Percentiles rank a stretch among this genome's conserved stretches.
phyloP scores from a whole-genome alignment of 2,329 filamentous ascomycete genomes.

The Neodidymelliopsis sp. region DNA sequence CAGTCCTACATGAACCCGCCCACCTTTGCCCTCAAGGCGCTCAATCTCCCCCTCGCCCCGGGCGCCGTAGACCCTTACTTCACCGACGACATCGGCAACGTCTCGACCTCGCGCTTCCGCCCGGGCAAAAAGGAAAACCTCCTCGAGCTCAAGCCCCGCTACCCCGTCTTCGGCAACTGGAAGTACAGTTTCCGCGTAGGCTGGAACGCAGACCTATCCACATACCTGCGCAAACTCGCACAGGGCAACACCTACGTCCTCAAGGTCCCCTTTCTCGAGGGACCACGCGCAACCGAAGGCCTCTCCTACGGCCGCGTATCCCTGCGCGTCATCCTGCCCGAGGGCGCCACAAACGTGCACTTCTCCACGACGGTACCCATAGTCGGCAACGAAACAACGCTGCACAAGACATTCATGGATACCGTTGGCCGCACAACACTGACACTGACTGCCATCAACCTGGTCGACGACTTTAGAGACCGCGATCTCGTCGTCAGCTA shows the following conservation, averaged over 20 bases:
- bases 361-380: conserved; percentile 79
- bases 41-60: conserved; percentile 79
- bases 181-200: conserved; percentile 97
- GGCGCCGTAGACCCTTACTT: conserved; percentile 92
- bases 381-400: conserved; percentile 64
- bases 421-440: conserved; percentile 87
- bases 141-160: conserved; percentile 90
- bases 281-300: conserved; percentile 84
- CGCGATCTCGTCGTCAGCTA: conserved; percentile 87
- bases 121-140: conserved; percentile 78
- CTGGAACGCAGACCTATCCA: conserved; percentile 87
- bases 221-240: conserved; percentile 72
- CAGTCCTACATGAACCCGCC: conserved; percentile 74
- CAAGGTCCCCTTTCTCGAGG: conserved; percentile 91
- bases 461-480: conserved; percentile 89
- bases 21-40: conserved; percentile 78
- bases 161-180: conserved; percentile 97
- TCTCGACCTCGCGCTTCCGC: conserved; percentile 90
- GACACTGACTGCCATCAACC: conserved; percentile 79
- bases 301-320: conserved; percentile 84
- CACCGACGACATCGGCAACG: conserved; percentile 94
- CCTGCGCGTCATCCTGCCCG: conserved; percentile 84
- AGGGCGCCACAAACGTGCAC: conserved; percentile 86
- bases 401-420: conserved; percentile 93
- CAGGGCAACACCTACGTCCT: conserved; percentile 78